Evolutionary conservation across 768 basidiomycete species (phyloP).

Genomic region (Hemileccinum impolitum): DNA sequence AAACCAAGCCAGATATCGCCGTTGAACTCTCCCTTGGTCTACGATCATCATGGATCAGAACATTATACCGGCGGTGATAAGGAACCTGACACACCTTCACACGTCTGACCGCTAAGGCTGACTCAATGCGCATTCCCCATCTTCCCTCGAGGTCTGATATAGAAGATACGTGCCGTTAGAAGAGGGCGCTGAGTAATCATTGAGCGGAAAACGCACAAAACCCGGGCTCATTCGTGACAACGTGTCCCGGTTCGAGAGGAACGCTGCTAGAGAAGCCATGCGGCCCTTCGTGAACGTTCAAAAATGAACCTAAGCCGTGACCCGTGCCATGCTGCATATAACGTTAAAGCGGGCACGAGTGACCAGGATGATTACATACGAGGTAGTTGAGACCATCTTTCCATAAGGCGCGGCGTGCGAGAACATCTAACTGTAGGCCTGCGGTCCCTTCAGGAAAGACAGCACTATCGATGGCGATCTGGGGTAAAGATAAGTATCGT

Average conservation of each 20-base stretch:
- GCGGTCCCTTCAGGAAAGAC: slow-evolving; percentile 90
- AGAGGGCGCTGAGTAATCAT: slow-evolving; percentile 12
- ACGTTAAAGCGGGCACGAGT: slow-evolving; percentile 14
- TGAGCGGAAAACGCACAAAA: slow-evolving; percentile 58
- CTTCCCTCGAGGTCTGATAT: slow-evolving; percentile 64
- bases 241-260: slow-evolving; percentile 78
- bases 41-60: slow-evolving; percentile 11
- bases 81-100: slow-evolving; percentile 37
- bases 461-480: slow-evolving; percentile 90
- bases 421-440: slow-evolving; percentile 78
- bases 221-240: slow-evolving; percentile 93
- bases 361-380: slow-evolving; percentile 39
- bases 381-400: slow-evolving; percentile 80
- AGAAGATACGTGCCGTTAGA: slow-evolving; percentile 9
- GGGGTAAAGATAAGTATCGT: slow-evolving; percentile 20
- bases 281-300: slow-evolving; percentile 83
- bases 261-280: slow-evolving; percentile 70
- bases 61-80: slow-evolving; percentile 1
- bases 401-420: slow-evolving; percentile 88
- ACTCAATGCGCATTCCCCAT: slow-evolving; percentile 94
- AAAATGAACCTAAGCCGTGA: slow-evolving; percentile 85
- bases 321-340: slow-evolving; percentile 78
- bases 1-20: slow-evolving; percentile 85
- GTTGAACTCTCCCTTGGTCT: slow-evolving; percentile 72
- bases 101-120: slow-evolving; percentile 70